Base-by-base conservation (phyloP, 2,329 filamentous ascomycete species). In the Simplicillium aogashimaense region DNA sequence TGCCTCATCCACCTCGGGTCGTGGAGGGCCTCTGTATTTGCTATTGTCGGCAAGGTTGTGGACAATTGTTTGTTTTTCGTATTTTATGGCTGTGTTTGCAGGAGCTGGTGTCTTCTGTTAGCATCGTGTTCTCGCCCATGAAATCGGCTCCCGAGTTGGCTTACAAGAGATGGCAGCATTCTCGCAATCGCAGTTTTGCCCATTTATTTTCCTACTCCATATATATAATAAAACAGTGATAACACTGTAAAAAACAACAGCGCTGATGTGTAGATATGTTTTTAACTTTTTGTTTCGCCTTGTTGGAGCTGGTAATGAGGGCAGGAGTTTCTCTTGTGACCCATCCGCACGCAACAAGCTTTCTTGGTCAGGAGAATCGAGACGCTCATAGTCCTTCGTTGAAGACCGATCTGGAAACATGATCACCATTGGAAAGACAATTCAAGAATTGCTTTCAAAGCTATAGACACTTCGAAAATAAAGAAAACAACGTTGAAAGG, bases 21-120 rank as follows among this genome's bases (percentile, higher is more conserved):
- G 39, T 10, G 42, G 39, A 30, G 31, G 35, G 12, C 42, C 42
- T 36, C 39, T 29, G 28, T 41, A 44, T 12, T 38, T 41, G 20
- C 31, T 32, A 3, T 33, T 12, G 3, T 44, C 28, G 18, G 35
- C 32, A 1, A 44, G 28, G 12, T 41, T 29, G n/a, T 44, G 42
- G 14, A 25, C 29, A 1, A 41, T 44, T 0, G 15, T 41, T 29
- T 44, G 38, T 18, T 38, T 38, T 15, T 38, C 35, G 15, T 44
- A 44, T 41, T 38, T 12, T 7, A 44, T 7, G 2, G 35, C 42
- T 10, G 14, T 29, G 13, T 41, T 32, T 8, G 42, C 42, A 3
- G 42, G 42, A 29, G 42, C 42, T 44, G 28, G 28, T 8, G 15
- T 3, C 2, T 11, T 12, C 20, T 31, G 36, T 44, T 15, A 44